Conservation (phyloP, 495 filamentous ascomycete species). For the Emericellopsis terricola region DNA sequence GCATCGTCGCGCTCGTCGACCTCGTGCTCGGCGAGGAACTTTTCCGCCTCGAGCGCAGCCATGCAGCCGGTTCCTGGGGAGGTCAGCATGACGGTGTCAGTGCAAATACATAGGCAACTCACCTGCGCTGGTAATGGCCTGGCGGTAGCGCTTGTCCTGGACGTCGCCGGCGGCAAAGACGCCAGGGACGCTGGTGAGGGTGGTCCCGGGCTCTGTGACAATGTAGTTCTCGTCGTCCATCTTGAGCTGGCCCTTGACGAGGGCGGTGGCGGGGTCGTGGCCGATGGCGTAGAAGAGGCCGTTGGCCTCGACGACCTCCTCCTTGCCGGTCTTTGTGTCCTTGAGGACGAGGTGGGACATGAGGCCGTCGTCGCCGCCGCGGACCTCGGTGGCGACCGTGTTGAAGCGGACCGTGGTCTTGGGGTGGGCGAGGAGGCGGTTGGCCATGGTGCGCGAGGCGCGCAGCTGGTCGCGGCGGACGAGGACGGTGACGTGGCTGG, state of each 20-base stretch:
- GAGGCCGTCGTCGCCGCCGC: constrained; percentile 66
- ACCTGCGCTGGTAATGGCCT: constrained; percentile 96
- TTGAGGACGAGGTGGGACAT: constrained; percentile 75
- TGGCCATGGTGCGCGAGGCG: constrained; percentile 82
- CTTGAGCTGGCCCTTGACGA: constrained; percentile 77
- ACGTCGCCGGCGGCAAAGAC: constrained; percentile 97
- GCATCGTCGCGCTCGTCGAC: constrained; percentile 15
- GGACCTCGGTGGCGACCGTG: constrained; percentile 59
- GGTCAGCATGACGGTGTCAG: neutral
- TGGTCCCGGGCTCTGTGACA: constrained; percentile 73
- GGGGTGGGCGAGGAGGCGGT: constrained; percentile 58
- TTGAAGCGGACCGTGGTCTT: constrained; percentile 85
- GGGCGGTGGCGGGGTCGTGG: constrained; percentile 76
- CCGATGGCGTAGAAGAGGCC: constrained; percentile 96
- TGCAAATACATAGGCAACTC: constrained; percentile 16
- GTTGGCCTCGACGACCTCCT: constrained; percentile 69
- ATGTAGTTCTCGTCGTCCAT: constrained; percentile 80
- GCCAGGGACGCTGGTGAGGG: constrained; percentile 72
- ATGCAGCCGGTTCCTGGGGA: constrained; percentile 75
- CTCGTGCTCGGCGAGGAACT: constrained; percentile 66
- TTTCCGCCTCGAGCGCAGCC: constrained; percentile 88
- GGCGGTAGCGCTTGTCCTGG: constrained; percentile 94
- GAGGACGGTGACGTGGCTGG: constrained; percentile 80
- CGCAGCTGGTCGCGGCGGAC: constrained; percentile 74
- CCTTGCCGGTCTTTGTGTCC: constrained; percentile 57